Evolutionary conservation across 306 rosid species (phyloP).

Genomic region (Parietaria judaica): DNA sequence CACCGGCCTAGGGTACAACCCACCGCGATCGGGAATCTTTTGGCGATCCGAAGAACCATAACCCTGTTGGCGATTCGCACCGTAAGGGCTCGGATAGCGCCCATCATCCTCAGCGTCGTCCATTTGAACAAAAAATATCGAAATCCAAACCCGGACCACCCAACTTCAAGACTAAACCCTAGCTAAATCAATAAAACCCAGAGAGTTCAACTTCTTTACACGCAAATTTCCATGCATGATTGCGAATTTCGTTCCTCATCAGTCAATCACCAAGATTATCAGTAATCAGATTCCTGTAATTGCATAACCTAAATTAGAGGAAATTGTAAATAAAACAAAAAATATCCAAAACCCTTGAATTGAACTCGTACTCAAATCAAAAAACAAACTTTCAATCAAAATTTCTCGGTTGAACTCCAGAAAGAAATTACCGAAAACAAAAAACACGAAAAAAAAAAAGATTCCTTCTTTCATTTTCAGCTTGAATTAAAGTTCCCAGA

Average conservation of each 20-base stretch:
- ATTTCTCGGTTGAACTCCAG: too few relatives aligned
- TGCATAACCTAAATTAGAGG: background rate
- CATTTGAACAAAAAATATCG: conserved; percentile 30
- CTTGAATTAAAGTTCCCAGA: too few relatives aligned
- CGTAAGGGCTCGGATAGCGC: conserved; percentile 39
- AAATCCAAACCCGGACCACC: background rate
- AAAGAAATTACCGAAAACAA: background rate
- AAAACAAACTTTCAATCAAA: background rate
- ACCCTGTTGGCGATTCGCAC: conserved; percentile 37
- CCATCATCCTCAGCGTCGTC: conserved; percentile 66
- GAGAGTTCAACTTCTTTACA: too few relatives aligned
- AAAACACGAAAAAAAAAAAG: background rate
- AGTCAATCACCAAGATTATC: background rate
- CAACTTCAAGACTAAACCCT: conserved; percentile 18
- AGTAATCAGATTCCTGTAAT: background rate
- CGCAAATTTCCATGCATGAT: background rate
- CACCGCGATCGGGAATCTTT: conserved; percentile 31
- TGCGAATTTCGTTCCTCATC: too few relatives aligned
- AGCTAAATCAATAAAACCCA: background rate
- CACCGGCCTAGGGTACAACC: conserved; percentile 32
- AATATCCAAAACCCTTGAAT: background rate
- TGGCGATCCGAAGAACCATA: conserved; percentile 35
- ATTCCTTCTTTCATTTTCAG: background rate
- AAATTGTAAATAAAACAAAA: background rate
- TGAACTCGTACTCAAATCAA: background rate